Evolutionary conservation across 1,284 basidiomycete genomes (phyloP).

Genomic region (Boletus mariae): DNA sequence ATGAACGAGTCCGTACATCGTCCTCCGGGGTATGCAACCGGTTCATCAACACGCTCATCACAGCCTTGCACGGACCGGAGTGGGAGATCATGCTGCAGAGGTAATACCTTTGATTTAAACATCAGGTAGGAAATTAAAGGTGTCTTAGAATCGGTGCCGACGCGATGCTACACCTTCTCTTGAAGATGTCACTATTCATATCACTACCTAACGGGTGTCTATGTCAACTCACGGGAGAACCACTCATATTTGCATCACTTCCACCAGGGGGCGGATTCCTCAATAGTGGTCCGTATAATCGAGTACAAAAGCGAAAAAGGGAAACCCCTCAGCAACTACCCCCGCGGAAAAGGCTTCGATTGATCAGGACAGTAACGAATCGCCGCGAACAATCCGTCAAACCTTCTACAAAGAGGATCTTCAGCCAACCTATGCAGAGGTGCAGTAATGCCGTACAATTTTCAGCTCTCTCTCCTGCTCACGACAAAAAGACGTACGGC

Average conservation of each 20-base stretch:
- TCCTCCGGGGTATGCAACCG: conserved; percentile 50
- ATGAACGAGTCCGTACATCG: conserved; percentile 17
- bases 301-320: conserved; percentile 25
- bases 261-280: conserved; percentile 19
- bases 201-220: conserved; percentile 76
- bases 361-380: conserved; percentile 6
- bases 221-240: conserved; percentile 74
- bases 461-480: conserved; percentile 13
- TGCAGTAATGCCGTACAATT: conserved; percentile 4
- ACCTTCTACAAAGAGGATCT: conserved; percentile 1
- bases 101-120: conserved; percentile 35
- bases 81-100: conserved; percentile 66
- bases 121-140: not conserved
- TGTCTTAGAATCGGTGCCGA: conserved; percentile 62
- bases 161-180: conserved; percentile 70
- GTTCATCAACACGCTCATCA: conserved; percentile 73
- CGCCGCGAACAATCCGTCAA: conserved; percentile 5
- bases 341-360: conserved; percentile 27
- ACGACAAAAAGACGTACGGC: conserved; percentile 40
- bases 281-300: conserved; percentile 3
- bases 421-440: conserved; percentile 22
- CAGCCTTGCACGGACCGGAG: conserved; percentile 57
- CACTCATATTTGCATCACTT: conserved; percentile 50
- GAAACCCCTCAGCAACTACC: conserved; percentile 14
- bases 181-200: conserved; percentile 68